Percentiles rank a stretch among this genome's conserved stretches.
Conservation (phyloP, 345 rosid genomes). For the Melaleuca alternifolia region DNA sequence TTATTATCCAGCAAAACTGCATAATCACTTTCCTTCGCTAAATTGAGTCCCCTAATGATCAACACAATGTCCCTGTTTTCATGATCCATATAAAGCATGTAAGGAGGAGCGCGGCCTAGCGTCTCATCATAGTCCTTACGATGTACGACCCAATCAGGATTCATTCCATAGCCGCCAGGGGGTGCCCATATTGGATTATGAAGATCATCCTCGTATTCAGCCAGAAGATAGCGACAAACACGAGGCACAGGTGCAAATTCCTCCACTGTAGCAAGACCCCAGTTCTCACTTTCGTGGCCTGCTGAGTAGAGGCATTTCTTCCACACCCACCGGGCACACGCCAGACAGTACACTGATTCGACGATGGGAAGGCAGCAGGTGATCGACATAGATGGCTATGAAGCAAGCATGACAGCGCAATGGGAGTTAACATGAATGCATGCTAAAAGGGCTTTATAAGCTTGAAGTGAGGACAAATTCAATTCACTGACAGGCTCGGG, state of each 20-base stretch:
- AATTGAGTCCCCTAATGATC: conserved; percentile 72
- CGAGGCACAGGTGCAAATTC: conserved; percentile 81
- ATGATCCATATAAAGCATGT: conserved; percentile 79
- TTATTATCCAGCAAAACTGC: conserved; percentile 84
- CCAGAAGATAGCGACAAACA: conserved; percentile 58
- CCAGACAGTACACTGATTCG: conserved; percentile 87
- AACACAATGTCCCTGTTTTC: conserved; percentile 45
- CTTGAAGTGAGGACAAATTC: background rate
- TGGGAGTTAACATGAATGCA: background rate
- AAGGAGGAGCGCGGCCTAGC: conserved; percentile 60
- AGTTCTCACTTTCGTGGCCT: conserved; percentile 78
- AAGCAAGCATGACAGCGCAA: conserved; percentile 17
- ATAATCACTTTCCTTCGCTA: conserved; percentile 78
- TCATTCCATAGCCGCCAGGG: conserved; percentile 70
- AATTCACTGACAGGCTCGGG: background rate
- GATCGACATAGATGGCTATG: conserved; percentile 47
- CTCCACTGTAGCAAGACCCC: conserved; percentile 71
- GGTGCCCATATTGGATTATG: conserved; percentile 78
- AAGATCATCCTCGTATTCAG: conserved; percentile 76
- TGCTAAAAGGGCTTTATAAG: background rate
- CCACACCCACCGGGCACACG: conserved; percentile 83
- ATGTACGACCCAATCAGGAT: conserved; percentile 54
- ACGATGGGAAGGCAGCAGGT: conserved; percentile 72
- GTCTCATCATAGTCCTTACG: conserved; percentile 61
- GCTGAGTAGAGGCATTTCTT: conserved; percentile 81